Base-by-base conservation (phyloP, 2,329 filamentous ascomycete genomes). In the Apiospora phragmitis region DNA sequence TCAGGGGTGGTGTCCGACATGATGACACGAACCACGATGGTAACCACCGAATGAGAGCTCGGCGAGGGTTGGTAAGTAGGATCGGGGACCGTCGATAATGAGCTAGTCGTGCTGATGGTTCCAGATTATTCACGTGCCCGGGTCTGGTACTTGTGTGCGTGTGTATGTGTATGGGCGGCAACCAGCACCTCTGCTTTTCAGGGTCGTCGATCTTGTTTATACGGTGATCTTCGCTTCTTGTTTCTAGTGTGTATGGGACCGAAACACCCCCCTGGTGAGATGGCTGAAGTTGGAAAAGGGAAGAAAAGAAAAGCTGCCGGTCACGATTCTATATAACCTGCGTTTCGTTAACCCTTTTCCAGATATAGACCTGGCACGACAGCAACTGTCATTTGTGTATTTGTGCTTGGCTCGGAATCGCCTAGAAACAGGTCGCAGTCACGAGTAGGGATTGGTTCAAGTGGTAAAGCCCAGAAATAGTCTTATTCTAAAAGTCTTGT, bases 171-270 rank as follows among this genome's bases (percentile, higher is more conserved):
- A 16, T 32, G 18, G 55, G n/a, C 6, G 29, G 55, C 29, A 38
- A 9, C 32, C 29, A 24, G 32, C 32, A 62, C 29, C 18, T 62
- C 32, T 62, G 55, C 55, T 38, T 38, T 62, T 62, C 29, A 38
- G 11, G 21, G 55, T 62, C 55, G 55, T 38, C 21, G 55, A 62
- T 62, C 55, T 38, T 62, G 55, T 62, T 62, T 62, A 62, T 62
- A 24, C 29, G 29, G 16, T 18, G 29, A 59, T 59, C 51, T 18
- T 59, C 51, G 29, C 16, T 32, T 32, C 32, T n/a, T 62, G 55
- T 62, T 62, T 62, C 55, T 62, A n/a, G 21, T 38, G 55, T 24
- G 55, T 38, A 38, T 62, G 32, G 55, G 18, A 35, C 55, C 55
- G 55, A 62, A 38, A 38, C 55, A 35, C 55, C 55, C 55, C 49